A percentile compares a stretch with the other conserved stretches of the same genome.
Evolutionary conservation across 2,329 filamentous ascomycete species (phyloP).

Genomic region (Ophiocordyceps sinensis): DNA sequence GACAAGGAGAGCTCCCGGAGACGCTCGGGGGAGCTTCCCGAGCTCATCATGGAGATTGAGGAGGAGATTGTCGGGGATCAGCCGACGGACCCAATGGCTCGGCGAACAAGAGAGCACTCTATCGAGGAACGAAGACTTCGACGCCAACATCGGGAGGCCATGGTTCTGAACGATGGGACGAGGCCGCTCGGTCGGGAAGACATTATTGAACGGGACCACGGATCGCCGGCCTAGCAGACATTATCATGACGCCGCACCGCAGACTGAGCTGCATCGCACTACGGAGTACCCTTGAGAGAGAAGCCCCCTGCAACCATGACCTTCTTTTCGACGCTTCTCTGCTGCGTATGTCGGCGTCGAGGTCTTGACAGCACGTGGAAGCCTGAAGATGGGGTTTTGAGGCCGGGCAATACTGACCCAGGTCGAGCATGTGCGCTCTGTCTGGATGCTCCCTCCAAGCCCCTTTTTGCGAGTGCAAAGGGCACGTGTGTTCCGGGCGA

Average conservation of each 20-base stretch:
- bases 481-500: too few relatives aligned
- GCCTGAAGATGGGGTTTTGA: too few relatives aligned
- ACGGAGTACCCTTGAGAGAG: too few relatives aligned
- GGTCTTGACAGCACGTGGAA: too few relatives aligned
- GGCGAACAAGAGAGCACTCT: conserved; percentile 34
- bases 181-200: conserved; percentile 58
- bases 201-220: conserved; percentile 56
- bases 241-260: not conserved
- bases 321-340: too few relatives aligned
- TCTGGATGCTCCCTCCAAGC: too few relatives aligned
- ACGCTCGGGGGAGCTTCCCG: conserved; percentile 14
- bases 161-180: conserved; percentile 81
- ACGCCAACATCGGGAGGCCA: conserved; percentile 68
- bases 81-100: conserved; percentile 11
- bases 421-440: too few relatives aligned
- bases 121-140: conserved; percentile 58
- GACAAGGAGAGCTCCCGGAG: conserved; percentile 17
- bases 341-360: too few relatives aligned
- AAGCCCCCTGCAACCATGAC: too few relatives aligned
- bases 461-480: too few relatives aligned
- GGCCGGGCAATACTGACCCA: too few relatives aligned
- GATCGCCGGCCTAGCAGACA: conserved; percentile 18
- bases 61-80: conserved; percentile 12
- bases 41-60: conserved; percentile 19
- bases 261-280: too few relatives aligned